Evolutionary conservation across 192 early-diverging fungal genomes (phyloP).

Genomic region (Chytriomyces confervae): DNA sequence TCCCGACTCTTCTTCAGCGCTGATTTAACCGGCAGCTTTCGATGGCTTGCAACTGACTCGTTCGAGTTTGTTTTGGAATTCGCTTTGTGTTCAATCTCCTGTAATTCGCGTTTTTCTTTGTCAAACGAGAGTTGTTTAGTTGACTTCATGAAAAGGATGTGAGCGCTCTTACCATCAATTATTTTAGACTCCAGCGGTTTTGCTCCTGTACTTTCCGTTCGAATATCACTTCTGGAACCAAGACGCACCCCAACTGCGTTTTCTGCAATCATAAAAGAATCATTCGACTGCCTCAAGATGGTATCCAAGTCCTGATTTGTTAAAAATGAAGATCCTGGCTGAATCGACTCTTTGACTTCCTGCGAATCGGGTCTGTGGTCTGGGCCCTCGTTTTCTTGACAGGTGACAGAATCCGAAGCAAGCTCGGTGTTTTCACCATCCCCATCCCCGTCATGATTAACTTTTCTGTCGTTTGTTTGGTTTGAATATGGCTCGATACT

Average conservation of each 20-base stretch:
- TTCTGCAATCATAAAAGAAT: slow-evolving; percentile 16
- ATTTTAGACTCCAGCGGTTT: no score
- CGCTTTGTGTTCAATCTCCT: no score
- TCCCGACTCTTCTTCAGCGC: no score
- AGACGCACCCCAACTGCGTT: neutral
- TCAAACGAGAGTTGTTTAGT: no score
- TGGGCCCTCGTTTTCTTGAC: neutral
- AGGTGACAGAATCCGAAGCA: neutral
- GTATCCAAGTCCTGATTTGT: slow-evolving; percentile 21
- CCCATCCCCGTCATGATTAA: neutral
- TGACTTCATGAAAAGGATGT: no score
- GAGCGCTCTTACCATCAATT: no score
- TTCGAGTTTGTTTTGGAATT: no score
- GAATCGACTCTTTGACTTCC: slow-evolving; percentile 1
- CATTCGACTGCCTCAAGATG: slow-evolving; percentile 1
- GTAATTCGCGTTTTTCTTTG: no score
- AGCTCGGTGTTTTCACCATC: neutral
- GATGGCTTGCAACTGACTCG: no score
- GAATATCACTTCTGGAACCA: slow-evolving; percentile 13
- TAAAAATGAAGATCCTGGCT: slow-evolving; percentile 21
- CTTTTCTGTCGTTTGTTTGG: neutral
- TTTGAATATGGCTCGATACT: neutral
- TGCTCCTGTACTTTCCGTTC: slow-evolving; percentile 10
- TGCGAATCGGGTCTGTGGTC: neutral
- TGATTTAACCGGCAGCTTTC: no score